phyloP scores from a whole-genome alignment of 352 stramenopile species.

The Phytophthora capsici region DNA sequence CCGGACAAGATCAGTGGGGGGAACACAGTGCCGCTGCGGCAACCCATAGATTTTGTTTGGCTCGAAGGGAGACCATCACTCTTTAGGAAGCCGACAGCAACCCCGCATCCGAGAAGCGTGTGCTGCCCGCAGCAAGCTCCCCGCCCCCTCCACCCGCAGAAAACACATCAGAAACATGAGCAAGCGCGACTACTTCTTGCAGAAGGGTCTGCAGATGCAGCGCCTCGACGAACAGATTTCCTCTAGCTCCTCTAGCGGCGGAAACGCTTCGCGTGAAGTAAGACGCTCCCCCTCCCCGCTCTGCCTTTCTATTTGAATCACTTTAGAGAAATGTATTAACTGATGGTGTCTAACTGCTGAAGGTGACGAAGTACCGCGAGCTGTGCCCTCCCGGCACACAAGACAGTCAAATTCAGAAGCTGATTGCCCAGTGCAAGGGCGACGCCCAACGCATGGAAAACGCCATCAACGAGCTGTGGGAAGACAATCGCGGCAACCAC shows the following conservation, averaged over 20 bases:
- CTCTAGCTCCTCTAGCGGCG: conserved; percentile 19
- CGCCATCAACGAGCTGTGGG: conserved; percentile 85
- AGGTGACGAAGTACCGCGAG: conserved; percentile 83
- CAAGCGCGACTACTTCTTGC: conserved; percentile 86
- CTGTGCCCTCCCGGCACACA: conserved; percentile 82
- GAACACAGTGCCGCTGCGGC: background rate
- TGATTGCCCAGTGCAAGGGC: conserved; percentile 79
- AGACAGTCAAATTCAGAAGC: conserved; percentile 71
- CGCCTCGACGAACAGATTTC: conserved; percentile 71
- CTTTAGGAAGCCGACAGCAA: conserved; percentile 27
- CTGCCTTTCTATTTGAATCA: background rate
- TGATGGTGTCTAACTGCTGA: background rate
- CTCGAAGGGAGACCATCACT: conserved; percentile 42
- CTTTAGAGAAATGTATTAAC: background rate
- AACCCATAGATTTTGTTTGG: conserved; percentile 45
- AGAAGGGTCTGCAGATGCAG: conserved; percentile 85
- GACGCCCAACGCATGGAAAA: conserved; percentile 75
- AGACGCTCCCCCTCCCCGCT: background rate
- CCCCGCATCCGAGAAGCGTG: conserved; percentile 18
- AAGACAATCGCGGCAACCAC: conserved; percentile 69
- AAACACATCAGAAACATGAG: conserved; percentile 74
- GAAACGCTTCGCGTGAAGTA: conserved; percentile 72
- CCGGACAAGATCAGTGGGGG: background rate
- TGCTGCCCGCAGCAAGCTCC: conserved; percentile 9
- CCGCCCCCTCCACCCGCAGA: conserved; percentile 13